Evolutionary conservation across 805 yeast species (phyloP).

Genomic region (Kregervanrija delftensis): DNA sequence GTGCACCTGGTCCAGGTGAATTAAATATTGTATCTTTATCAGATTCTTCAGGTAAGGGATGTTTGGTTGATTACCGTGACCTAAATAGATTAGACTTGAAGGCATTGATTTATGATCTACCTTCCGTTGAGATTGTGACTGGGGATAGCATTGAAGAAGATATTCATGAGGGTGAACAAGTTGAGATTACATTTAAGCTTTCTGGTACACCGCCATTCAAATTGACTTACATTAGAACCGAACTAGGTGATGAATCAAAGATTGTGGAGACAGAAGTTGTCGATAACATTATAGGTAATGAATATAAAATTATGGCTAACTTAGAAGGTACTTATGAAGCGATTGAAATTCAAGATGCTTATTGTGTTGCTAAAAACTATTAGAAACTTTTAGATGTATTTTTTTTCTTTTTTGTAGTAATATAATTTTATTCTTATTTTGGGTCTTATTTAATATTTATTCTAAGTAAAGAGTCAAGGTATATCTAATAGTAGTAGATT

Average conservation of each 20-base stretch:
- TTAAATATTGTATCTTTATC: conserved; percentile 59
- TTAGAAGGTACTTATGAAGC: conserved; percentile 95
- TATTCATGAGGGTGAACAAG: conserved; percentile 92
- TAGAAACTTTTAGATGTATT: conserved; percentile 3
- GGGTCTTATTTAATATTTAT: neutral
- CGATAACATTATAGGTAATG: conserved; percentile 62
- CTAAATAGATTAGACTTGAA: conserved; percentile 22
- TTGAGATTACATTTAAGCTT: conserved; percentile 76
- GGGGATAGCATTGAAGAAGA: conserved; percentile 74
- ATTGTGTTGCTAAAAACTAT: conserved; percentile 44
- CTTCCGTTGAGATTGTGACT: conserved; percentile 75
- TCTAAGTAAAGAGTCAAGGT: no score
- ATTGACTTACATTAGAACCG: conserved; percentile 73
- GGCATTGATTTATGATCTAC: conserved; percentile 39
- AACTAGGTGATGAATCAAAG: conserved; percentile 26
- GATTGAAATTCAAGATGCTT: conserved; percentile 78
- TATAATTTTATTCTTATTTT: conserved; percentile 1
- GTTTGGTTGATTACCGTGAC: conserved; percentile 53
- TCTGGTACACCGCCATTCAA: conserved; percentile 89
- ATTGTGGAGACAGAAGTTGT: conserved; percentile 50
- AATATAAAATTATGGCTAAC: conserved; percentile 67
- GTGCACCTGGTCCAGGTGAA: conserved; percentile 79
- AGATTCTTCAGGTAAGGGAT: conserved; percentile 67
- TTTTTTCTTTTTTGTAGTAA: neutral
- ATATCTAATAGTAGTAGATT: neutral